A percentile compares a stretch with the other conserved stretches of the same genome.
Conservation (phyloP, 2,329 filamentous ascomycete genomes). For the Chaetomium strumarium region DNA sequence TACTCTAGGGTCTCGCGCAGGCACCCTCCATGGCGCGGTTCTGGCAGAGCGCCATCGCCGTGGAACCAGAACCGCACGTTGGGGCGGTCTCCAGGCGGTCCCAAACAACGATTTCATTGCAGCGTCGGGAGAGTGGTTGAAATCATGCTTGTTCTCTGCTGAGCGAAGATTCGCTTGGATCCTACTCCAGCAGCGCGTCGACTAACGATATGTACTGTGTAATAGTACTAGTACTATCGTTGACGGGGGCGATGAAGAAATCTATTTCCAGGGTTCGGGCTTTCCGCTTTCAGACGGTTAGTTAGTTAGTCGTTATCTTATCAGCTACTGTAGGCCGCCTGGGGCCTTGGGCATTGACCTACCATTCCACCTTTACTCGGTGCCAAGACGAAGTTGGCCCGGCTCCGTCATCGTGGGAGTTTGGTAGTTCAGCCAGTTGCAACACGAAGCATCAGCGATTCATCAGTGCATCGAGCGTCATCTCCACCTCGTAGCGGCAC, state of each 20-base stretch:
- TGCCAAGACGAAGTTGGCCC: neutral
- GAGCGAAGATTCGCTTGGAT: neutral
- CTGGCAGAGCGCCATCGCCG: slow-evolving; percentile 1
- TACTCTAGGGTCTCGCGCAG: no score
- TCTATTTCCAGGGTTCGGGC: no score
- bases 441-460: no score
- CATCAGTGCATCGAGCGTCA: no score
- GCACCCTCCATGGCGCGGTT: neutral
- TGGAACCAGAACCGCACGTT: slow-evolving; percentile 5
- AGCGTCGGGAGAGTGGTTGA: slow-evolving; percentile 9
- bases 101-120: slow-evolving; percentile 26
- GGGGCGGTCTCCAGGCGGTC: slow-evolving; percentile 18
- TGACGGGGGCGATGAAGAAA: no score
- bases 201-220: no score
- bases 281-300: neutral
- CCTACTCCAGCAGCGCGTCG: neutral
- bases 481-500: no score
- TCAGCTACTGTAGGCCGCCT: neutral
- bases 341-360: neutral
- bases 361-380: neutral
- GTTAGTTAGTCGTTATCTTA: slow-evolving; percentile 1
- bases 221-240: no score
- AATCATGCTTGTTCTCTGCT: slow-evolving; percentile 20
- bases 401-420: slow-evolving; percentile 9
- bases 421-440: no score